phyloP scores from a whole-genome alignment of 2,329 filamentous ascomycete species.

The Xylariomycetidae sp. region DNA sequence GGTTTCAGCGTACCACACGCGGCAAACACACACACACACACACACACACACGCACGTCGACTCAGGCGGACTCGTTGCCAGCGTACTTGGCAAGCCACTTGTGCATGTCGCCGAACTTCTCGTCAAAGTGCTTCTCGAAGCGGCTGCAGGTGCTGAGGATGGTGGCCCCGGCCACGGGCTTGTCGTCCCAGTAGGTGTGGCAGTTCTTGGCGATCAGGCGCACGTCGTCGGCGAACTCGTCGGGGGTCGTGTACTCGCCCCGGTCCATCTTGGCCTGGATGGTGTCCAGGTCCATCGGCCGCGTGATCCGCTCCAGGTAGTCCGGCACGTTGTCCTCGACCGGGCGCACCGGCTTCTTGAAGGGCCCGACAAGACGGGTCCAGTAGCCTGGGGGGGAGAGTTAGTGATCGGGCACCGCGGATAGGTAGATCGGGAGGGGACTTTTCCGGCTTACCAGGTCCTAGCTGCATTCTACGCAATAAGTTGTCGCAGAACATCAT shows the following conservation, averaged over 20 bases:
- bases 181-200: constrained; percentile 50
- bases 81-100: constrained; percentile 52
- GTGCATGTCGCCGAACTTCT: constrained; percentile 53
- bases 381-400: constrained; percentile 46
- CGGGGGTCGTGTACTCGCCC: constrained; percentile 42
- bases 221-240: constrained; percentile 52
- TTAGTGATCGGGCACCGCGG: constrained; percentile 1
- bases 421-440: neutral
- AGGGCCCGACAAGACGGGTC: constrained; percentile 59
- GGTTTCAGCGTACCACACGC: no score
- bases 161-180: constrained; percentile 11
- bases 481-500: constrained; percentile 54
- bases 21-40: neutral
- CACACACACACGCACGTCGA: neutral
- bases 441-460: constrained; percentile 53
- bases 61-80: constrained; percentile 33
- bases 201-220: constrained; percentile 59
- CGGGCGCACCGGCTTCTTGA: constrained; percentile 54
- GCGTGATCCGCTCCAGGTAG: constrained; percentile 54
- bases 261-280: constrained; percentile 56
- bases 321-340: constrained; percentile 52
- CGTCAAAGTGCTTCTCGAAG: constrained; percentile 52
- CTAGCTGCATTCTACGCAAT: constrained; percentile 53
- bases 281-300: constrained; percentile 56
- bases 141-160: constrained; percentile 52